Conservation (phyloP, 1,139 yeast genomes). For the Sugiyamaella paludigena region DNA sequence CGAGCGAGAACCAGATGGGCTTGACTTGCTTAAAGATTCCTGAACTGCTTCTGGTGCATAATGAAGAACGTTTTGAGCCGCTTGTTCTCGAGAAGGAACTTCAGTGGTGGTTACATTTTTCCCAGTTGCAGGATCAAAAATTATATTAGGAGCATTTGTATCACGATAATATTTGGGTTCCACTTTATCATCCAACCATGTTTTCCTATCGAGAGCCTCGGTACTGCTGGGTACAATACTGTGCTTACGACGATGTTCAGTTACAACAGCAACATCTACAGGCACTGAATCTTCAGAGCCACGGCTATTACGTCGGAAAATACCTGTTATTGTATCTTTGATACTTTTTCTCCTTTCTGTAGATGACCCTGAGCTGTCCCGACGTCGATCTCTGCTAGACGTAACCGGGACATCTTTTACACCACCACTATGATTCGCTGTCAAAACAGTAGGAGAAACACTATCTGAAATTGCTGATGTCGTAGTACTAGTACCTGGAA, state of each 20-base stretch:
- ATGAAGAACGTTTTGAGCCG: slow-evolving; percentile 2
- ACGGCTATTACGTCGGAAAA: slow-evolving; percentile 4
- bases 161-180: too few relatives aligned
- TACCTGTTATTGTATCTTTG: slow-evolving; percentile 13
- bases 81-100: slow-evolving; percentile 8
- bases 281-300: not conserved
- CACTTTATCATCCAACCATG: too few relatives aligned
- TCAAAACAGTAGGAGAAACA: not conserved
- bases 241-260: too few relatives aligned
- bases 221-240: too few relatives aligned
- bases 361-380: slow-evolving; percentile 3
- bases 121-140: slow-evolving; percentile 16
- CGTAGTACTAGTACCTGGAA: not conserved
- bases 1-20: too few relatives aligned
- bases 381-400: slow-evolving; percentile 8
- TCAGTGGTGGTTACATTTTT: slow-evolving; percentile 8
- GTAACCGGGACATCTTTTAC: slow-evolving; percentile 6
- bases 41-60: slow-evolving; percentile 14
- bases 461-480: slow-evolving; percentile 4
- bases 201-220: too few relatives aligned
- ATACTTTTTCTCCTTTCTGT: slow-evolving; percentile 10
- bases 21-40: not conserved
- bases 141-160: slow-evolving; percentile 3
- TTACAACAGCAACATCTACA: too few relatives aligned
- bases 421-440: not conserved